Percentiles rank a stretch among this genome's conserved stretches.
These are phyloP conservation scores for Stygiomarasmius scandens DNA, from an alignment of 1,284 basidiomycete species.

Conservation along the genomic window DNA sequence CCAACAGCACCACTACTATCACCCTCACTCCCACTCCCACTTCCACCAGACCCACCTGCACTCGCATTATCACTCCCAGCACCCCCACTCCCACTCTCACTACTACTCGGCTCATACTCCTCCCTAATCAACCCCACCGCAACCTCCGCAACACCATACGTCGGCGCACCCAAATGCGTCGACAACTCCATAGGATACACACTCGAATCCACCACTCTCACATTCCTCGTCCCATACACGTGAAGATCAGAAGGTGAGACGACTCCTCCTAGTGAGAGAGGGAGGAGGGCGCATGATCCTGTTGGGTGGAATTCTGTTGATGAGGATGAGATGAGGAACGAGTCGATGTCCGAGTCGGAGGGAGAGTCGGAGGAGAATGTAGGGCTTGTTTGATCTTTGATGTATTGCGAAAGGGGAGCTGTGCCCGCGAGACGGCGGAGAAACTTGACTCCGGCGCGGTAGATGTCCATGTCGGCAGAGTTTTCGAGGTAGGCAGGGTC, in stretches of 20 bases:
- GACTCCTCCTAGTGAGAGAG: conserved; percentile 60
- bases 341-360: conserved; percentile 46
- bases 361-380: conserved; percentile 42
- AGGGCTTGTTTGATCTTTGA: conserved; percentile 39
- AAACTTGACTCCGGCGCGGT: conserved; percentile 48
- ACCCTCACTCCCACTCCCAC: too few relatives aligned
- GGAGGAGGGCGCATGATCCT: conserved; percentile 66
- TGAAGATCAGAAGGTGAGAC: conserved; percentile 58
- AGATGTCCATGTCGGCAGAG: background rate
- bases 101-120: too few relatives aligned
- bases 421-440: conserved; percentile 45
- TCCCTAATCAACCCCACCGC: too few relatives aligned
- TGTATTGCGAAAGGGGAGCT: conserved; percentile 42
- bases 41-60: background rate
- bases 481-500: conserved; percentile 12
- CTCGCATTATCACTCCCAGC: background rate
- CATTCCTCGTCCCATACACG: conserved; percentile 58
- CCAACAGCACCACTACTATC: too few relatives aligned
- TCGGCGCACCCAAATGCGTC: conserved; percentile 53
- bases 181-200: conserved; percentile 48
- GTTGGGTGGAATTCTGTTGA: conserved; percentile 54
- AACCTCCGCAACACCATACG: conserved; percentile 69
- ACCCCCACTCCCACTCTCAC: too few relatives aligned
- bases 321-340: conserved; percentile 10
- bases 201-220: conserved; percentile 41